Evolutionary conservation across 2,329 filamentous ascomycete genomes (phyloP), one percentile per base, ranked within the genome.

Genomic region (Bipolaris zeicola): DNA sequence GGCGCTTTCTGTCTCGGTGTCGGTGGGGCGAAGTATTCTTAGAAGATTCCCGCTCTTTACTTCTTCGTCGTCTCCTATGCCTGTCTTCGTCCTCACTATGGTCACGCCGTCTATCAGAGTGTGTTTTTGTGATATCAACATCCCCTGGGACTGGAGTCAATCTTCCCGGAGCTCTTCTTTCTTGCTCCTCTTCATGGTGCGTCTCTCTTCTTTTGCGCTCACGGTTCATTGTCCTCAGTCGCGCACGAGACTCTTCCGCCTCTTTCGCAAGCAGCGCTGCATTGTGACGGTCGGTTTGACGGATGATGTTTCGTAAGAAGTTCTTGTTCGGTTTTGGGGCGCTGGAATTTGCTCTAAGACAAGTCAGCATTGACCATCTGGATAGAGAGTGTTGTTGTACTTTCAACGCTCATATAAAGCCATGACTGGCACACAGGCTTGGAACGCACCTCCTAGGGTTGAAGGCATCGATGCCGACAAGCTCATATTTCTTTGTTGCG

Each of bases 271-370:
- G 85, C 28, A 98, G 81, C 0, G 91, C 90, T 22, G 90, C 87
- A 82, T 99, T 99, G 77, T 99, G 94, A 51, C 78, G 89, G 67
- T 96, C 90, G 7, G 92, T 96, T 64, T 95, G 90, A 61, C 89
- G 89, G 60, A 99, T 91, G 54, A 98, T 90, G 68, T 95, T 89
- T 55, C 88, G 88, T 39, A 99, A 79, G 72, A 98, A 98, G 33
- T 90, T 85, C 0, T 91, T 97, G 69, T 99, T 98, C 3, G 94
- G 93, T 73, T 94, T 97, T 0, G 91, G 91, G 61, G 83, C 85
- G 50, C 88, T 85, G 64, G 85, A 84, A 43, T 84, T 55, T 87
- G 85, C 69, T 86, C 92, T 76, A 13, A 20, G 3, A 2, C 3
- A 10, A 37, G 11, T 62, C 16, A 60, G 54, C 42, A 34, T 24